Percentiles rank a stretch among this genome's conserved stretches.
phyloP scores from a whole-genome alignment of 306 rosid genomes.

The Fragaria ananassa region DNA sequence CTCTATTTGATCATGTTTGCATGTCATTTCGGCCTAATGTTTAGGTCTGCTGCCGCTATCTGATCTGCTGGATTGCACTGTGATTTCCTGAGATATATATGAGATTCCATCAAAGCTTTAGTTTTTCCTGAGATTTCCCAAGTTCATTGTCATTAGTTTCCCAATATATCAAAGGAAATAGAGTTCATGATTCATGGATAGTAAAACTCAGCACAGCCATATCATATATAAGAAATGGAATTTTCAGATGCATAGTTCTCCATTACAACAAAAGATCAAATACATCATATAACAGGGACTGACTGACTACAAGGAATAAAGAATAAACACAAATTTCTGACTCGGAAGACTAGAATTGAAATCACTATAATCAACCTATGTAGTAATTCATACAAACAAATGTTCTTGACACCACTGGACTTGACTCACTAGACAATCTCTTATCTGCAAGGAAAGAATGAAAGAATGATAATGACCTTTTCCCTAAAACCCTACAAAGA shows the following conservation, averaged over 20 bases:
- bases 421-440: conserved; percentile 20
- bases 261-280: conserved; percentile 8
- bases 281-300: neutral
- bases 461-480: conserved; percentile 52
- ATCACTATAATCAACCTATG: conserved; percentile 29
- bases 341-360: conserved; percentile 36
- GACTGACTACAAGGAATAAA: conserved; percentile 42
- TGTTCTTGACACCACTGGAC: conserved; percentile 32
- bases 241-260: conserved; percentile 15
- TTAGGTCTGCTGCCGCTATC: too few species aligned
- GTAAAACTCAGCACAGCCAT: conserved; percentile 24
- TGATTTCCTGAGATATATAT: too few species aligned
- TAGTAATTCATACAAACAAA: conserved; percentile 37
- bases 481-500: conserved; percentile 61
- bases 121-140: too few species aligned
- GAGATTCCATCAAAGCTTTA: too few species aligned
- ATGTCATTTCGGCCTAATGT: too few species aligned
- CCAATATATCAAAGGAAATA: too few species aligned
- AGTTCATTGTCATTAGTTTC: too few species aligned
- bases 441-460: conserved; percentile 82
- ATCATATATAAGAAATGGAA: conserved; percentile 19
- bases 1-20: too few species aligned
- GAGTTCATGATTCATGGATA: neutral
- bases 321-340: conserved; percentile 42
- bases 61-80: too few species aligned